Percentiles rank a stretch among this genome's conserved stretches.
Evolutionary conservation across 2,329 filamentous ascomycete species (phyloP).

Genomic region (Cadophora gregata): DNA sequence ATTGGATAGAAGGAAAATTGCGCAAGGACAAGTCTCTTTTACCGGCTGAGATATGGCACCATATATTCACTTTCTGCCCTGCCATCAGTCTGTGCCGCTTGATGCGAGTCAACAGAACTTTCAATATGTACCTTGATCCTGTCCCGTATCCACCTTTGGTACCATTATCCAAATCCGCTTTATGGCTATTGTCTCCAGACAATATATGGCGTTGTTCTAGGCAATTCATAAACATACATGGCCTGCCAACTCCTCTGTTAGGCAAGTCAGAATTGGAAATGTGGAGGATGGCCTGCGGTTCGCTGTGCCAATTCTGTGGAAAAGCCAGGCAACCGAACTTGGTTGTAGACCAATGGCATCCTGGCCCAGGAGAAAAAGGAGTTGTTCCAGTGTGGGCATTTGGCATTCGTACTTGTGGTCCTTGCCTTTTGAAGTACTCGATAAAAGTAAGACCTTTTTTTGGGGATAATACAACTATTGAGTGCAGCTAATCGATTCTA

Average conservation of each 20-base stretch:
- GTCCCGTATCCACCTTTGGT: slow-evolving; percentile 45
- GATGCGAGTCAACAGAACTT: slow-evolving; percentile 70
- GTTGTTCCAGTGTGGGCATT: slow-evolving; percentile 76
- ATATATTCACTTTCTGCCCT: slow-evolving; percentile 70
- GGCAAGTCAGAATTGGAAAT: slow-evolving; percentile 74
- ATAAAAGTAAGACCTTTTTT: slow-evolving; percentile 64
- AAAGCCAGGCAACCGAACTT: slow-evolving; percentile 45
- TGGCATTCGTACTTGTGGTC: slow-evolving; percentile 67
- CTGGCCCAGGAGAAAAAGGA: slow-evolving; percentile 65
- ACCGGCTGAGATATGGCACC: slow-evolving; percentile 71
- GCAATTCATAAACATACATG: slow-evolving; percentile 63
- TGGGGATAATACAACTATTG: background rate
- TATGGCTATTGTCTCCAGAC: slow-evolving; percentile 59
- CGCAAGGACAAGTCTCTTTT: slow-evolving; percentile 46
- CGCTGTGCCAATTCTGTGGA: slow-evolving; percentile 71
- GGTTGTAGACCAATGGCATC: slow-evolving; percentile 55
- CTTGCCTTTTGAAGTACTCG: slow-evolving; percentile 65
- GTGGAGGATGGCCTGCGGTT: slow-evolving; percentile 72
- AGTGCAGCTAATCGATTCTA: slow-evolving; percentile 48
- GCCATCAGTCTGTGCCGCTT: slow-evolving; percentile 68
- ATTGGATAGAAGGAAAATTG: slow-evolving; percentile 34
- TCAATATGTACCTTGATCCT: slow-evolving; percentile 64
- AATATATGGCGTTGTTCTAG: slow-evolving; percentile 74
- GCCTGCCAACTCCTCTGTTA: slow-evolving; percentile 71
- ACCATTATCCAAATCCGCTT: slow-evolving; percentile 46